Base-by-base conservation (phyloP, 306 rosid species). In the Acacia melanoxylon region DNA sequence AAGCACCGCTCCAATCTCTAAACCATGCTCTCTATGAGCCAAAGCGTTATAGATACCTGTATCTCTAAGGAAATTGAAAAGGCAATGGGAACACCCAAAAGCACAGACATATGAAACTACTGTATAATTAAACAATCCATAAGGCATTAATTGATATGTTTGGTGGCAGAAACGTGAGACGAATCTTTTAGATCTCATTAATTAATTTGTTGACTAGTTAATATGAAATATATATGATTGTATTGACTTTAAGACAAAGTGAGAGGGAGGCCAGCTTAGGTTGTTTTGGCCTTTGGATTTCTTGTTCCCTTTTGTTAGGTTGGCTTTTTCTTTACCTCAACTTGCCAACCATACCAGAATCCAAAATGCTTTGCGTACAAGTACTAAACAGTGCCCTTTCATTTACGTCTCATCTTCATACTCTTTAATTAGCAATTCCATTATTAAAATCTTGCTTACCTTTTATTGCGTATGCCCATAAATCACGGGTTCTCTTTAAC, bases 331-430 rank as follows among this genome's bases (percentile, higher is more conserved):
- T 46, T 78, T 65, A n/a, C 8, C 29, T 3, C 19, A 59, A 13
- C 63, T 45, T 66, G 35, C 20, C 2, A 20, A 46, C 31, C 81
- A 78, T 66, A 13, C 24, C 63, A 78, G 66, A 77, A 65, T 46
- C 74, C 65, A 61, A 33, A 45, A 77, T 77, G 46, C 73, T 77
- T 77, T 62, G 72, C 72, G 80, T 77, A 27, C 72, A 76, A 77
- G 61, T 17, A 9, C 11, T 77, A 10, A 6, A 42, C 37, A 45
- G 4, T 62, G 42, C 73, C 31, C 46, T 77, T 44, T 49, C 56
- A 16, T 17, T 8, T 10, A n/a, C 65, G 17, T 58, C 13, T 58
- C 25, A 58, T 9, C 65, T 29, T 58, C 29, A 2, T 58, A 3
- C 16, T 52, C 19, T 10, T 46, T 13, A n/a, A n/a, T n/a, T n/a